These are phyloP conservation scores for Smithsoniella earleae DNA, from an alignment of 163 green algal species.

Conservation along the genomic window DNA sequence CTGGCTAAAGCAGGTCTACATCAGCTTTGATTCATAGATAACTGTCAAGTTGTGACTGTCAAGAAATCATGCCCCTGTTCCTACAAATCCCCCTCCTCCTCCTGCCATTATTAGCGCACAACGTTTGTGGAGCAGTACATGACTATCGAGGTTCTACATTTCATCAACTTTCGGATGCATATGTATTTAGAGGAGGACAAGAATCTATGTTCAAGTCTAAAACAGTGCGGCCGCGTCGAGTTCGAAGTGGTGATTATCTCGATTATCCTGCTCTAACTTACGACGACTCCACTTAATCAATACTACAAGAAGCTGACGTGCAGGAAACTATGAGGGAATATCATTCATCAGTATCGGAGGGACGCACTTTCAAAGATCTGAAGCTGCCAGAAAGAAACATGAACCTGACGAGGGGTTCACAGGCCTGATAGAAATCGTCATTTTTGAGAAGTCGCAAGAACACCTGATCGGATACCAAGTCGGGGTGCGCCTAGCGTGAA, in stretches of 20 bases:
- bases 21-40: too few species aligned
- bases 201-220: slow-evolving; percentile 2
- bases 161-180: not conserved
- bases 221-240: not conserved
- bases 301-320: not conserved
- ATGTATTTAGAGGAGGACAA: slow-evolving; percentile 5
- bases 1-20: too few species aligned
- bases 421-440: slow-evolving; percentile 47
- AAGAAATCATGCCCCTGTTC: too few species aligned
- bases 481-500: too few species aligned
- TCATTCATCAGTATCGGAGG: slow-evolving; percentile 1
- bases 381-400: slow-evolving; percentile 35
- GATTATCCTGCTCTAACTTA: not conserved
- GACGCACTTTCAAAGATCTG: not conserved
- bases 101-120: too few species aligned
- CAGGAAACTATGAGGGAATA: not conserved
- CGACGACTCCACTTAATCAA: not conserved
- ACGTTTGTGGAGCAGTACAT: not conserved
- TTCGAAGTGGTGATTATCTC: not conserved
- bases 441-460: slow-evolving; percentile 54
- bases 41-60: too few species aligned
- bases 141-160: not conserved
- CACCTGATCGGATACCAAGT: slow-evolving; percentile 43
- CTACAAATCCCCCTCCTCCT: too few species aligned
- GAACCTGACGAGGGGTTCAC: slow-evolving; percentile 41